Evolutionary conservation across 1,139 yeast genomes (phyloP), one percentile per base, ranked within the genome.

Genomic region (Ogataea hybrid): DNA sequence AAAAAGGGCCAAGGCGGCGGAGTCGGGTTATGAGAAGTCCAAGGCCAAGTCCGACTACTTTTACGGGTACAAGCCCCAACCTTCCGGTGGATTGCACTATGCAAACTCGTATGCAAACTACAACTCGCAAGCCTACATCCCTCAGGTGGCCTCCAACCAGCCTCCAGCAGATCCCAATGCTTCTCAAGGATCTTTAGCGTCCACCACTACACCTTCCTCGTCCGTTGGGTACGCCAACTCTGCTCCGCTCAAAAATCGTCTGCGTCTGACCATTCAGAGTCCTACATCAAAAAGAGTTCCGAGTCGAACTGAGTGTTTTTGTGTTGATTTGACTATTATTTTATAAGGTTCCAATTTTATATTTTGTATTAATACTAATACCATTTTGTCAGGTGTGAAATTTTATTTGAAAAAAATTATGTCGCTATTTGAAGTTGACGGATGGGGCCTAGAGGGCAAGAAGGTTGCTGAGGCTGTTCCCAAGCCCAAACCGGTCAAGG

Each of bases 401-500:
- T 25, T 38, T 38, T 28, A 22, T 14, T 25, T 6, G 5, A 30
- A 17, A 20, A 22, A n/a, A 12, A 18, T n/a, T 5, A 84, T 84
- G 92, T 77, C 85, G 22, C 70, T 86, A 53, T 87, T 87, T 59
- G 75, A 83, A 60, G 89, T 84, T 14, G 85, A 81, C 36, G 95
- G 95, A 15, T 87, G 96, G 96, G 73, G 82, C 49, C 63, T 87
- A 47, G 78, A 82, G 51, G 65, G 70, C 46, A 67, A 71, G 33
- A 69, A 73, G 50, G 74, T 84, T 15, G 79, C 72, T 7, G 39
- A 38, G 11, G 79, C 33, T 11, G 29, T 76, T 14, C 69, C 68
- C 6, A 57, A 57, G 3, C 55, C 61, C 16, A 50, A 61, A 57
- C 44, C 55, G 7, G 17, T 21, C 54, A 43, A 65, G 63, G 48